Evolutionary conservation across 805 yeast genomes (phyloP).

Genomic region (Wickerhamomyces sydowiorum): DNA sequence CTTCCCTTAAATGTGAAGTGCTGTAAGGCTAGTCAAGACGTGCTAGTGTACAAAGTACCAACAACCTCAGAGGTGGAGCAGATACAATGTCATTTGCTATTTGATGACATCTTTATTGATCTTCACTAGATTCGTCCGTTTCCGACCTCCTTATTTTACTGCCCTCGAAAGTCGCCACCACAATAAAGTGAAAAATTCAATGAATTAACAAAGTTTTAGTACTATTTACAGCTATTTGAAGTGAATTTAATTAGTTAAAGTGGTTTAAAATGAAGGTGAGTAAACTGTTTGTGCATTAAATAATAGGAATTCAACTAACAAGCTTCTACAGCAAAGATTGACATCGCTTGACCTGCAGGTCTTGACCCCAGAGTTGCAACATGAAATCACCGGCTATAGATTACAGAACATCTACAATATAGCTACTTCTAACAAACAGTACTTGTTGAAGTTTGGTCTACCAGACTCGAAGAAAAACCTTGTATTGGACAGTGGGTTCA

Average conservation of each 20-base stretch:
- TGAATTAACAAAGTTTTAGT: neutral
- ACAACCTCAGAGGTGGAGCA: neutral
- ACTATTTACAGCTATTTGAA: no score
- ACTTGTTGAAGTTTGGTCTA: slow-evolving; percentile 69
- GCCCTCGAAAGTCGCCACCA: neutral
- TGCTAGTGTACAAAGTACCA: no score
- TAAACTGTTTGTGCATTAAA: no score
- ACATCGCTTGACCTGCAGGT: slow-evolving; percentile 78
- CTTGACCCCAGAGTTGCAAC: slow-evolving; percentile 58
- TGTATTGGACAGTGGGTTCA: slow-evolving; percentile 82
- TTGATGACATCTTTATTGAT: neutral
- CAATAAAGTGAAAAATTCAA: neutral
- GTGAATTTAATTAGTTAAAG: neutral
- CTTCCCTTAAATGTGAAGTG: no score
- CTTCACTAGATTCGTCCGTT: neutral
- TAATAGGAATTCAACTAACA: neutral
- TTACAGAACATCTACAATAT: slow-evolving; percentile 83
- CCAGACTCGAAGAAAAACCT: slow-evolving; percentile 77
- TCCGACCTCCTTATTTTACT: neutral
- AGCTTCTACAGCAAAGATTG: slow-evolving; percentile 61
- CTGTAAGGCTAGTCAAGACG: no score
- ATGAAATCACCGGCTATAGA: slow-evolving; percentile 55
- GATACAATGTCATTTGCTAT: neutral
- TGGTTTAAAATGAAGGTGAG: slow-evolving; percentile 1
- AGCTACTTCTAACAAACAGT: slow-evolving; percentile 64